Percentiles rank a stretch among this genome's conserved stretches.
phyloP scores from a whole-genome alignment of 1,284 basidiomycete species.

The Trichosporon sp. region DNA sequence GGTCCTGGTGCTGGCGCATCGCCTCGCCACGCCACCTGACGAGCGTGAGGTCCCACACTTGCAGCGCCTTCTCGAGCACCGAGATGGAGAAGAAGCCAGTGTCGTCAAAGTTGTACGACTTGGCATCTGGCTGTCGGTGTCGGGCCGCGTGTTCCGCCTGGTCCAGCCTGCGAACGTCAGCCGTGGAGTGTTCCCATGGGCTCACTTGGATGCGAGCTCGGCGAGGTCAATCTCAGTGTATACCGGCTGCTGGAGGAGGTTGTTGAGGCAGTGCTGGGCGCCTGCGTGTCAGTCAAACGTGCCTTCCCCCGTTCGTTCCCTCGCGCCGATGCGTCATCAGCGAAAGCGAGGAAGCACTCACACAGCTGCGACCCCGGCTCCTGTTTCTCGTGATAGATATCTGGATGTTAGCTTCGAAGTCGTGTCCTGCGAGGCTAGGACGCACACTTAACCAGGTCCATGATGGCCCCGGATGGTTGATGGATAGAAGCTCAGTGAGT shows the following conservation, averaged over 20 bases:
- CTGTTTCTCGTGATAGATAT: constrained; percentile 56
- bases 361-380: constrained; percentile 57
- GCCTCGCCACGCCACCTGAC: constrained; percentile 81
- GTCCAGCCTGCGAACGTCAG: constrained; percentile 53
- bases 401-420: constrained; percentile 28
- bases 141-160: constrained; percentile 56
- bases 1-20: constrained; percentile 73
- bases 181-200: constrained; percentile 60
- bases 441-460: constrained; percentile 31
- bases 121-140: constrained; percentile 47
- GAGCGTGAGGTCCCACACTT: constrained; percentile 79
- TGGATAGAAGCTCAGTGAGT: not conserved
- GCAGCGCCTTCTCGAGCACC: constrained; percentile 63
- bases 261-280: constrained; percentile 59
- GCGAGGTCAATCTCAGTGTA: constrained; percentile 86
- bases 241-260: constrained; percentile 57
- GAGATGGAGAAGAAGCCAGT: constrained; percentile 81
- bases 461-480: not conserved
- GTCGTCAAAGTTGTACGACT: constrained; percentile 84
- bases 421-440: not conserved
- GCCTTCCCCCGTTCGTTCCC: not conserved
- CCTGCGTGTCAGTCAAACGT: constrained; percentile 37
- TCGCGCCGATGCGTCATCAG: not conserved
- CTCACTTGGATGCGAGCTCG: constrained; percentile 66
- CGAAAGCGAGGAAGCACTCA: constrained; percentile 21